Conservation (phyloP, 2,329 filamentous ascomycete species). For the Phaeoacremonium minimum region DNA sequence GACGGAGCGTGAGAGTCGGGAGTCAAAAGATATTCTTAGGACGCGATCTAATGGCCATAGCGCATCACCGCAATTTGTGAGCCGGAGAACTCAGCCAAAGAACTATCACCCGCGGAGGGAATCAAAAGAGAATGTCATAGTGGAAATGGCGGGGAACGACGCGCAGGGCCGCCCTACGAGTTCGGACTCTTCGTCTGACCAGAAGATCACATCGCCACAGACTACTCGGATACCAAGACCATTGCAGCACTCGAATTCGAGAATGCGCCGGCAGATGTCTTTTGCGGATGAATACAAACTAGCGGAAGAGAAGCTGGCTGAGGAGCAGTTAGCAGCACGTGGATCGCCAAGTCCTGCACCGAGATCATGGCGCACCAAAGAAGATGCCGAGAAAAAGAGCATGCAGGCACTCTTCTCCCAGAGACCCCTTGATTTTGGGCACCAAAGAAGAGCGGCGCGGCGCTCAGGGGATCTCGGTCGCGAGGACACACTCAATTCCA, state of each 20-base stretch:
- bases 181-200: conserved; percentile 15
- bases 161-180: conserved; percentile 15
- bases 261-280: conserved; percentile 27
- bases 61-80: conserved; percentile 28
- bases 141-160: conserved; percentile 2
- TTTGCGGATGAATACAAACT: conserved; percentile 36
- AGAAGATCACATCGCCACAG: conserved; percentile 10
- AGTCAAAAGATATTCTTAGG: conserved; percentile 9
- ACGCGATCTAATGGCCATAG: conserved; percentile 16
- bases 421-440: conserved; percentile 16
- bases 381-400: conserved; percentile 23
- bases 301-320: conserved; percentile 27
- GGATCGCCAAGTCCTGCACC: conserved; percentile 50
- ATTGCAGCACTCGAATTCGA: conserved; percentile 8
- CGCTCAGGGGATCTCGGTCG: neutral
- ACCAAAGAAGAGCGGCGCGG: conserved; percentile 5
- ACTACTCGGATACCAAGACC: conserved; percentile 23
- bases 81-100: conserved; percentile 30
- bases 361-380: conserved; percentile 32
- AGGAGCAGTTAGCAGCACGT: conserved; percentile 27
- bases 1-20: conserved; percentile 18
- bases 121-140: conserved; percentile 12
- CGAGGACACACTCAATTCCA: conserved; percentile 10
- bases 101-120: conserved; percentile 19
- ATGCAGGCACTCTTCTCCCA: conserved; percentile 15